Evolutionary conservation across 345 rosid species (phyloP).

Genomic region (Isatis tinctoria): DNA sequence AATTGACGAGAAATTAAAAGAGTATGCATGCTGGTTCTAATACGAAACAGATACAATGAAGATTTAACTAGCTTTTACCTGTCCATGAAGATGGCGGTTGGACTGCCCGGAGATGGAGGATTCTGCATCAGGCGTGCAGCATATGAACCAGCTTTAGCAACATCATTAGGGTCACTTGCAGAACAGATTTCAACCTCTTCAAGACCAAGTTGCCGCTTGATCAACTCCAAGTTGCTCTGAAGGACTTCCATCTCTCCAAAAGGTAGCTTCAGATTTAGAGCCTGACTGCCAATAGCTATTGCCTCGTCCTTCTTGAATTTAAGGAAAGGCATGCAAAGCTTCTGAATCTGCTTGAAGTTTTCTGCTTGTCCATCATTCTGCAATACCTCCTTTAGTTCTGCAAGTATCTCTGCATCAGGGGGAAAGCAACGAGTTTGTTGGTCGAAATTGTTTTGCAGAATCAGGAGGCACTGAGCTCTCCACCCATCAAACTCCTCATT

Average conservation of each 20-base stretch:
- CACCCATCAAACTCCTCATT: slow-evolving; percentile 80
- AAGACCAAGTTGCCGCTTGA: slow-evolving; percentile 73
- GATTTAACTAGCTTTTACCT: slow-evolving; percentile 35
- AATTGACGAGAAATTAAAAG: background rate
- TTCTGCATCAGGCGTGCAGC: slow-evolving; percentile 50
- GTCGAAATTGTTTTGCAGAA: slow-evolving; percentile 63
- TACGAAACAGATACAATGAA: background rate
- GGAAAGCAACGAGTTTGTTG: slow-evolving; percentile 41
- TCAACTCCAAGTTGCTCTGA: slow-evolving; percentile 63
- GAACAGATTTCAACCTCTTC: slow-evolving; percentile 60
- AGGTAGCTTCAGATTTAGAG: slow-evolving; percentile 73
- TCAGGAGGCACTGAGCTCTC: slow-evolving; percentile 78
- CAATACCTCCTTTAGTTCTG: slow-evolving; percentile 55
- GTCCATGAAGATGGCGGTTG: slow-evolving; percentile 67
- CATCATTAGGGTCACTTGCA: slow-evolving; percentile 41
- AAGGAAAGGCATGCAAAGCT: slow-evolving; percentile 84
- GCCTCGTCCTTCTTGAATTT: slow-evolving; percentile 86
- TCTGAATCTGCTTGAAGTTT: slow-evolving; percentile 63
- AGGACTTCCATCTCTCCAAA: slow-evolving; percentile 90
- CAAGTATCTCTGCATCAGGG: slow-evolving; percentile 62
- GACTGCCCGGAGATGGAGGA: slow-evolving; percentile 83
- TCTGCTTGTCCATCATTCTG: slow-evolving; percentile 55
- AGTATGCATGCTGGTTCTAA: background rate
- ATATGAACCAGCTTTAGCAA: slow-evolving; percentile 50
- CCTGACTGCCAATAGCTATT: slow-evolving; percentile 55